Conservation (phyloP, 2,329 filamentous ascomycete genomes). For the Thelonectria olida region DNA sequence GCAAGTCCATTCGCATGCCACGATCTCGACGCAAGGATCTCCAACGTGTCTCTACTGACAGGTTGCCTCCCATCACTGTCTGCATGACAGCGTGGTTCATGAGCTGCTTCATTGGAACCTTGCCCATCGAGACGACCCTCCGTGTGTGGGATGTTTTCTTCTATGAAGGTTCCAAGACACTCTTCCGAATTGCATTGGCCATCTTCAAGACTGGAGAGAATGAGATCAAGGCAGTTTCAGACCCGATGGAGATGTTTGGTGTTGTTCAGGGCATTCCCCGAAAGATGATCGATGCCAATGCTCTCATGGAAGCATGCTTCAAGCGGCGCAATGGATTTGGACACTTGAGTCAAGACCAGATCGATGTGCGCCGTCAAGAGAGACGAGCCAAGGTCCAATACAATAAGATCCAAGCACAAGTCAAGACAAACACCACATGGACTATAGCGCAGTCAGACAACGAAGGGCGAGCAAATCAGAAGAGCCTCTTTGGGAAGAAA, state of each 20-base stretch:
- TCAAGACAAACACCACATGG: conserved; percentile 40
- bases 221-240: conserved; percentile 80
- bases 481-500: conserved; percentile 55
- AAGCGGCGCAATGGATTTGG: conserved; percentile 82
- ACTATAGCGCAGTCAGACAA: conserved; percentile 41
- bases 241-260: conserved; percentile 96
- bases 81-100: conserved; percentile 98
- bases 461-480: conserved; percentile 46
- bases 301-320: conserved; percentile 84
- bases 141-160: conserved; percentile 97
- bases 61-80: conserved; percentile 88
- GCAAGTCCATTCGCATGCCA: conserved; percentile 47
- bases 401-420: conserved; percentile 45
- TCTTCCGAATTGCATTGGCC: conserved; percentile 90
- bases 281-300: conserved; percentile 82
- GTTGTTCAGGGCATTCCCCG: conserved; percentile 89
- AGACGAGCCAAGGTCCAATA: conserved; percentile 65
- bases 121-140: conserved; percentile 90
- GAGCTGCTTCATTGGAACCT: conserved; percentile 92
- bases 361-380: conserved; percentile 79
- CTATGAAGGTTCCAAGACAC: conserved; percentile 92
- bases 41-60: conserved; percentile 54
- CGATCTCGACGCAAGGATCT: conserved; percentile 51
- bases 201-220: conserved; percentile 90
- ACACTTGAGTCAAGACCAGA: conserved; percentile 81